A percentile compares a stretch with the other conserved stretches of the same genome.
Conservation (phyloP, 2,329 filamentous ascomycete species). For the Hymenotorrendiella dingleyae region DNA sequence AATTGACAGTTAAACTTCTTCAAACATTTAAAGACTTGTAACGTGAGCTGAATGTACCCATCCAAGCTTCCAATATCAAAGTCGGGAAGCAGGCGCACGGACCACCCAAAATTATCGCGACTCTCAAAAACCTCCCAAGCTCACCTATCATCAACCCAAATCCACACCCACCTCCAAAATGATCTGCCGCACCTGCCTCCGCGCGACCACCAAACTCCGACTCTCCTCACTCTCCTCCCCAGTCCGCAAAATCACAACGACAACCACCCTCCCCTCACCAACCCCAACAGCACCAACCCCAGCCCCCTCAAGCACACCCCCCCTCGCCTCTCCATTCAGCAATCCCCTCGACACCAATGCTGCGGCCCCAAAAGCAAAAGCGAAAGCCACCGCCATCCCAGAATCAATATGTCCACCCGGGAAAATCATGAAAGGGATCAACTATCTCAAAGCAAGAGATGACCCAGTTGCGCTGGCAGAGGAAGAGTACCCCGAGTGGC, state of each 20-base stretch:
- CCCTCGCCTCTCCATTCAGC: constrained; percentile 29
- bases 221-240: constrained; percentile 4
- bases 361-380: constrained; percentile 8
- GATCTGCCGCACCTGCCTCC: constrained; percentile 42
- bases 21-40: no score
- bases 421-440: constrained; percentile 66
- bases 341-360: constrained; percentile 26
- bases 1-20: no score
- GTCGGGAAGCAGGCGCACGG: constrained; percentile 15
- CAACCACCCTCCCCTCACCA: constrained; percentile 11
- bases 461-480: constrained; percentile 72
- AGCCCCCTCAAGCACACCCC: no score
- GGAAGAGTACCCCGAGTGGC: constrained; percentile 72
- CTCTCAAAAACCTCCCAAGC: constrained; percentile 24
- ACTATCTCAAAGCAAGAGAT: constrained; percentile 66
- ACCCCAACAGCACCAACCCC: constrained; percentile 21
- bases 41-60: no score
- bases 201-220: constrained; percentile 32
- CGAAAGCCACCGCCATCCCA: constrained; percentile 7
- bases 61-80: no score
- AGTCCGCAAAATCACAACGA: constrained; percentile 4
- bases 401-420: constrained; percentile 45
- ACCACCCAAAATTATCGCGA: constrained; percentile 6
- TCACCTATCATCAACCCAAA: constrained; percentile 4
- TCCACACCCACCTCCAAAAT: constrained; percentile 21